Conservation (phyloP, 2,329 filamentous ascomycete genomes). For the Bipolaris bicolor region DNA sequence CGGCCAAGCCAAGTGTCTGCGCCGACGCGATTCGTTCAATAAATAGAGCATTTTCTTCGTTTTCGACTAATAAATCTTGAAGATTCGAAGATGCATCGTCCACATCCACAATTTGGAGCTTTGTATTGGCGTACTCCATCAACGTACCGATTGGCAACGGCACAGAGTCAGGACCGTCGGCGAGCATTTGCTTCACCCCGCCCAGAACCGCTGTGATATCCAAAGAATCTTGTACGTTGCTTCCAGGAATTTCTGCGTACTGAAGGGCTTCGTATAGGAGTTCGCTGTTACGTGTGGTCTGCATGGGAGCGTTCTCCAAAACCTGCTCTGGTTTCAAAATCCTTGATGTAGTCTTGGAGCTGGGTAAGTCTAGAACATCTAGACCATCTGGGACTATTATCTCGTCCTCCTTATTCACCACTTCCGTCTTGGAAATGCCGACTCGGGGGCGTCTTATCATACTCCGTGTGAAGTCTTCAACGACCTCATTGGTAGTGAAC, state of each 20-base stretch:
- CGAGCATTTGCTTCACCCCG: constrained; percentile 23
- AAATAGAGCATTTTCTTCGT: neutral
- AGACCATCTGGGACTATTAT: constrained; percentile 40
- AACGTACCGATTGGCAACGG: constrained; percentile 27
- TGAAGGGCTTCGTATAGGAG: constrained; percentile 25
- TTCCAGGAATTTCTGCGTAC: neutral
- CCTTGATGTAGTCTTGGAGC: constrained; percentile 15
- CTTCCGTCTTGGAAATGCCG: constrained; percentile 1
- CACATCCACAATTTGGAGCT: constrained; percentile 35
- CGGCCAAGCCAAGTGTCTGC: constrained; percentile 19
- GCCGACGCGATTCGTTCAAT: constrained; percentile 27
- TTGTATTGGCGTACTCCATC: constrained; percentile 27
- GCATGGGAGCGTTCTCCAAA: neutral
- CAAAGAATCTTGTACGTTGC: neutral
- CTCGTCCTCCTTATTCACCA: constrained; percentile 28
- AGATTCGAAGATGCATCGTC: constrained; percentile 38
- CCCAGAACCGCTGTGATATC: constrained; percentile 23
- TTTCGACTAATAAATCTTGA: constrained; percentile 22
- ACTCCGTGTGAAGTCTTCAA: constrained; percentile 31
- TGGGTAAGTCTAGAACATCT: constrained; percentile 15
- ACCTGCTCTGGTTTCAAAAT: constrained; percentile 2
- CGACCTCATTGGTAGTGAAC: neutral
- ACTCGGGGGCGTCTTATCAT: constrained; percentile 14
- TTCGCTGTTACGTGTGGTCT: constrained; percentile 14
- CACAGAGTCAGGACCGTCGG: constrained; percentile 2